Conservation (phyloP, 2,329 filamentous ascomycete species). For the Leptodontidium sp. region DNA sequence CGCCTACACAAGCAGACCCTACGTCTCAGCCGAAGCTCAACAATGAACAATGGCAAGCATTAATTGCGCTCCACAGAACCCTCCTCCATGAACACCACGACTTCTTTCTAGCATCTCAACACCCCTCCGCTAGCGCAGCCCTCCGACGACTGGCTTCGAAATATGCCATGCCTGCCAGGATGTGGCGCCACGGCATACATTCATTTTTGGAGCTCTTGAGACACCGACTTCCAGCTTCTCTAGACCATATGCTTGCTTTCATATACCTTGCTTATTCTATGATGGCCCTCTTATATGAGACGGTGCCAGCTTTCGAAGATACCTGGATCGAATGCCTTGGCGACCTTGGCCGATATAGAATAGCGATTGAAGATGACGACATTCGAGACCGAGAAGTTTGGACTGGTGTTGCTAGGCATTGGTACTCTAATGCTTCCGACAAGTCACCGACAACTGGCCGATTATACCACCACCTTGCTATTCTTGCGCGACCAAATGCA, state of each 20-base stretch:
- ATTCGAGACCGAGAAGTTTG: conserved; percentile 77
- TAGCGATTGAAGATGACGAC: conserved; percentile 90
- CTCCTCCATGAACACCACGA: conserved; percentile 85
- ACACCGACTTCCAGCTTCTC: conserved; percentile 75
- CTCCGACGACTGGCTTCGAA: conserved; percentile 76
- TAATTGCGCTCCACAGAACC: conserved; percentile 84
- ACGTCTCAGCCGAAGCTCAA: conserved; percentile 56
- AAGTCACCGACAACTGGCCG: conserved; percentile 78
- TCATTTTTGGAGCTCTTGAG: conserved; percentile 81
- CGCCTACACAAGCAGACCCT: conserved; percentile 57
- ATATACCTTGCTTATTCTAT: conserved; percentile 91
- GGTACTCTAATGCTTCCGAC: conserved; percentile 75
- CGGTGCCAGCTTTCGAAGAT: conserved; percentile 80
- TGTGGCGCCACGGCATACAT: conserved; percentile 95
- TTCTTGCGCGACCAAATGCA: conserved; percentile 73
- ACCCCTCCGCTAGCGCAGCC: conserved; percentile 76
- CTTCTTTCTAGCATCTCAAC: conserved; percentile 86
- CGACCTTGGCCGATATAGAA: conserved; percentile 82
- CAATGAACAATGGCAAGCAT: conserved; percentile 79
- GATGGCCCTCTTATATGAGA: conserved; percentile 88
- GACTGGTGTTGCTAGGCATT: conserved; percentile 80
- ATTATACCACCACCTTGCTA: conserved; percentile 88
- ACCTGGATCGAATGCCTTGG: conserved; percentile 91
- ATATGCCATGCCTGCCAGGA: conserved; percentile 89
- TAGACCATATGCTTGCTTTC: conserved; percentile 91